phyloP scores from a whole-genome alignment of 2,329 filamentous ascomycete genomes.

The Colletotrichum simmondsii region DNA sequence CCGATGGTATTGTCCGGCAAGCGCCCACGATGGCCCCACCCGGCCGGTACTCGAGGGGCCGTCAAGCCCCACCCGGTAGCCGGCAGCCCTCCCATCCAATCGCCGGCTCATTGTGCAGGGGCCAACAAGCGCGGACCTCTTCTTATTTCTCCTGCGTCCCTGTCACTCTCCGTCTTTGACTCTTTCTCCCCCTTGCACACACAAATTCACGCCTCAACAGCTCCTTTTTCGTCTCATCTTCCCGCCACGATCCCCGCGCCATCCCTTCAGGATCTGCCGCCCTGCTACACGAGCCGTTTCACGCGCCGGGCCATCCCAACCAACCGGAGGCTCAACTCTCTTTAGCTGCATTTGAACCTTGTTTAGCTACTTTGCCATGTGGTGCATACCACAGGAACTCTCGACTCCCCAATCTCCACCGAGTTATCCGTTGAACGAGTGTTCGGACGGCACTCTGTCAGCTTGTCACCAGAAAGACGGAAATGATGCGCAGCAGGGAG shows the following conservation, averaged over 20 bases:
- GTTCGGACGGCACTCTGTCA: slow-evolving; percentile 20
- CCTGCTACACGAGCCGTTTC: slow-evolving; percentile 34
- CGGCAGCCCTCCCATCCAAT: slow-evolving; percentile 19
- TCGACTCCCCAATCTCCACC: background rate
- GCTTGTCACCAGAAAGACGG: background rate
- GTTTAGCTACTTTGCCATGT: background rate
- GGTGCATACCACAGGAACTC: background rate
- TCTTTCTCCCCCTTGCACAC: no score
- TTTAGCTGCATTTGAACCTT: background rate
- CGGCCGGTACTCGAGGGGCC: background rate
- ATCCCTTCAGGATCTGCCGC: slow-evolving; percentile 31
- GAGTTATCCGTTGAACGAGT: slow-evolving; percentile 2
- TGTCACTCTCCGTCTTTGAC: background rate
- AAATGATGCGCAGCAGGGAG: slow-evolving; percentile 23
- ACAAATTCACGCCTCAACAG: background rate
- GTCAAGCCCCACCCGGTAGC: background rate
- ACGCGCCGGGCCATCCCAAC: slow-evolving; percentile 19
- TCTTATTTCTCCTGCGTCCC: slow-evolving; percentile 4
- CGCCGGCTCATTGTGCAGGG: background rate
- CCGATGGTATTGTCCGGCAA: background rate
- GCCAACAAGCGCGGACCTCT: slow-evolving; percentile 19
- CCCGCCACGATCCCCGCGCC: slow-evolving; percentile 27
- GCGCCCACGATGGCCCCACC: slow-evolving; percentile 1
- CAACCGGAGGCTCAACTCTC: background rate
- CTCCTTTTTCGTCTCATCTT: slow-evolving; percentile 25